A percentile compares a stretch with the other conserved stretches of the same genome.
phyloP scores from a whole-genome alignment of 2,329 filamentous ascomycete genomes.

The Talaromyces marneffei region DNA sequence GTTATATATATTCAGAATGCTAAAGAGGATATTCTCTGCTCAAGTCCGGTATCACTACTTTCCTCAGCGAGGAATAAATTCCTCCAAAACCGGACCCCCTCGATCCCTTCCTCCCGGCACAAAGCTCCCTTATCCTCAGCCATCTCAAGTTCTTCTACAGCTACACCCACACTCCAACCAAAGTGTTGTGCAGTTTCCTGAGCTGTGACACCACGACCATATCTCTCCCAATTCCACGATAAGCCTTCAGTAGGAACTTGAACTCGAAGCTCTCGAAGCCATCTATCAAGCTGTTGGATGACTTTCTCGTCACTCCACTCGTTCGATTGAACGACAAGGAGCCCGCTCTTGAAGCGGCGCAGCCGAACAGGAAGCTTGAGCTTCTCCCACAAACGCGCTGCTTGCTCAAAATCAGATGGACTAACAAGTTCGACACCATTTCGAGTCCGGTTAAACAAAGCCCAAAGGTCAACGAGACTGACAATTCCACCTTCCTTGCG shows the following conservation, averaged over 20 bases:
- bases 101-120: slow-evolving; percentile 85
- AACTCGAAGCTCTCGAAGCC: slow-evolving; percentile 68
- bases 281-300: slow-evolving; percentile 66
- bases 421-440: slow-evolving; percentile 93
- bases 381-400: slow-evolving; percentile 79
- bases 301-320: slow-evolving; percentile 91
- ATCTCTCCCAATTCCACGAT: slow-evolving; percentile 68
- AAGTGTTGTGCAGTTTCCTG: slow-evolving; percentile 85
- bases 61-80: slow-evolving; percentile 44
- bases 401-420: slow-evolving; percentile 85
- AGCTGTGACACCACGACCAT: slow-evolving; percentile 80
- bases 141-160: slow-evolving; percentile 94
- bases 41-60: neutral
- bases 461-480: slow-evolving; percentile 85
- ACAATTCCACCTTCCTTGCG: slow-evolving; percentile 80
- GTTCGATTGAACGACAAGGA: slow-evolving; percentile 85
- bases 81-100: slow-evolving; percentile 89
- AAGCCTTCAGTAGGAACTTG: slow-evolving; percentile 60
- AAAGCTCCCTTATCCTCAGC: slow-evolving; percentile 83
- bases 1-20: slow-evolving; percentile 1
- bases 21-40: slow-evolving; percentile 6
- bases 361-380: slow-evolving; percentile 80
- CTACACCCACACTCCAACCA: slow-evolving; percentile 95
- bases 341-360: slow-evolving; percentile 82
- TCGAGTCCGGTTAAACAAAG: slow-evolving; percentile 85